Evolutionary conservation across 163 green algal genomes (phyloP), one percentile per base, ranked within the genome.

Genomic region (Scenedesmus sp.): DNA sequence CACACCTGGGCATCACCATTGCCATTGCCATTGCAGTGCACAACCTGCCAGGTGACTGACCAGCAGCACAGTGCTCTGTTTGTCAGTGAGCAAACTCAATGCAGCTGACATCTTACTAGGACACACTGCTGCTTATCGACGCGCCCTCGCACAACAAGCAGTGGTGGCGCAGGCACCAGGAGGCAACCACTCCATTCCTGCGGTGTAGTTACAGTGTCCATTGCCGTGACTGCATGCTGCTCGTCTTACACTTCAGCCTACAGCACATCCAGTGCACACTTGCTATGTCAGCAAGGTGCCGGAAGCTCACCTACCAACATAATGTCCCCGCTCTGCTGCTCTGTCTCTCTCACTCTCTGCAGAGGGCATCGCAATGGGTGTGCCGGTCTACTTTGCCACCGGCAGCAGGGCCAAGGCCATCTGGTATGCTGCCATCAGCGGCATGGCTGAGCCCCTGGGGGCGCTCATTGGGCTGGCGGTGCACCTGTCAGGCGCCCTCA

Each of bases 371-470:
- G 76, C 76, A 18, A 3, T 84, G 34, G 76, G 76, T 34, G 76
- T 84, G 34, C 76, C 76, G 15, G 76, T 84, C 34, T 84, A 59
- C 76, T 84, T 84, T 84, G 76, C 76, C 0, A 84, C 76, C 0
- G 76, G 76, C 76, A 84, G 76, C 76, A 84, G 18, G 76, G 34
- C 15, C 15, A 84, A 84, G 76, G 76, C 76, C 76, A 84, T 84
- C 76, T 54, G 76, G 34, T 84, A 16, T 54, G 76, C 76, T 59
- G 76, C 76, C 8, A 56, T 84, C 34, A 84, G 16, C 3, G 76
- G 76, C 76, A 55, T 84, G 34, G 76, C 76, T 15, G 76, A 84
- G 76, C 76, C 76, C n/a, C 2, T 84, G 16, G 76, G 76, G 46
- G 76, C 76, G 9, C 76, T 84, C 76, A 84, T 84, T 55, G 76